Base-by-base conservation (phyloP, 163 green algal genomes). In the Chlorella variabilis region DNA sequence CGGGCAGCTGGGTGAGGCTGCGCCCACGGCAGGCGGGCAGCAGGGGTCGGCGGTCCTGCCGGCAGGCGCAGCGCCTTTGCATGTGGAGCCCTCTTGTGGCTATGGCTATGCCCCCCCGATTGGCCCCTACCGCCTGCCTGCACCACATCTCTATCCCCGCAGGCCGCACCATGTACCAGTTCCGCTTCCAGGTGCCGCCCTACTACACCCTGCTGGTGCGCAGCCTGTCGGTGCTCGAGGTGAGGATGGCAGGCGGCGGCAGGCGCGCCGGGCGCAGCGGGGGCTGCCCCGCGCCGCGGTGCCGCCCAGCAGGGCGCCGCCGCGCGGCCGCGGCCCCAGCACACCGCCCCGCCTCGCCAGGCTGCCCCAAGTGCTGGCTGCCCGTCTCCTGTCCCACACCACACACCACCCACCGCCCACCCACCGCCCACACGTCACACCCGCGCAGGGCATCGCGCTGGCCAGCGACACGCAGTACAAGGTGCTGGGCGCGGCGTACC, bases 131-230 rank as follows among this genome's bases (percentile, higher is more conserved):
- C 11, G 25, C 20, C 54, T 31, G 9, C 54, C 20, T 25, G 20
- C 54, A 27, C 54, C 15, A 4, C 25, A 15, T 62, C 9, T 4
- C 9, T 62, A 29, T 45, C 31, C 29, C n/a, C 41, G 70, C 70
- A 77, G 70, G 71, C 1, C 71, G 71, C 51, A 89, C 89, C 18
- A 91, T 93, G 88, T 94, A 93, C 49, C 34, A 89, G 70, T 96
- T 92, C 88, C 88, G 88, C 39, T 98, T 98, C 86, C 89, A 87
- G 13, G 93, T 98, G 20, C 96, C 96, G 4, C 71, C 93, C 18
- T 98, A 97, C 89, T 98, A 97, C 89, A 98, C 94, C 4, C 91
- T 98, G 69, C 91, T 98, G 31, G 91, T 98, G 45, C 87, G 95
- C 69, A 91, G 68, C 51, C 83, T 98, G 34, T 91, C 90, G 23